Evolutionary conservation across 179 eudicot genomes (phyloP).

Genomic region (Patellifolia procumbens): DNA sequence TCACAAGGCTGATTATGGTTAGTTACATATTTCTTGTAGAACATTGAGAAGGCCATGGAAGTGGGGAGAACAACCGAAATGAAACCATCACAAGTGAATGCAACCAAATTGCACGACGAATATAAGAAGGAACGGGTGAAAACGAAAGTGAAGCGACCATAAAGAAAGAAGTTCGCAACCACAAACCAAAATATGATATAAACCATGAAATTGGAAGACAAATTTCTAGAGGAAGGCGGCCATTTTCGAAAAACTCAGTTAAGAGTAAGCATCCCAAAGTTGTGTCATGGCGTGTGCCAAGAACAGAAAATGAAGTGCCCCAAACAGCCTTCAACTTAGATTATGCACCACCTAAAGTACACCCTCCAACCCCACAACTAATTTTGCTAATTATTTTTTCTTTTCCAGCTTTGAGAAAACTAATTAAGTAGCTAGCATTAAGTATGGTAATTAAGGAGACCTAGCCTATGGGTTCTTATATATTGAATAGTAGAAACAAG

Average conservation of each 20-base stretch:
- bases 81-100: background rate
- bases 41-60: background rate
- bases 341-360: slow-evolving; percentile 43
- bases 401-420: background rate
- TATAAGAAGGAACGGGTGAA: background rate
- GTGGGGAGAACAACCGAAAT: background rate
- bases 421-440: background rate
- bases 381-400: background rate
- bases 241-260: background rate
- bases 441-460: background rate
- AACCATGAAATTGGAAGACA: slow-evolving; percentile 1
- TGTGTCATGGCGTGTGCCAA: slow-evolving; percentile 34
- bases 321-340: slow-evolving; percentile 35
- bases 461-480: background rate
- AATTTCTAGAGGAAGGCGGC: background rate
- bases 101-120: background rate
- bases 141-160: background rate
- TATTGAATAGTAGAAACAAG: background rate
- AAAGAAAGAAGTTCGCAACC: background rate
- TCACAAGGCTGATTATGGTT: background rate
- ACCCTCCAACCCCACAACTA: slow-evolving; percentile 43
- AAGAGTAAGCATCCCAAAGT: slow-evolving; percentile 14
- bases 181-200: background rate
- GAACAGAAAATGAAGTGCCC: slow-evolving; percentile 14
- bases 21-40: background rate